Conservation (phyloP, 768 basidiomycete species). For the Boletus reticulatus region DNA sequence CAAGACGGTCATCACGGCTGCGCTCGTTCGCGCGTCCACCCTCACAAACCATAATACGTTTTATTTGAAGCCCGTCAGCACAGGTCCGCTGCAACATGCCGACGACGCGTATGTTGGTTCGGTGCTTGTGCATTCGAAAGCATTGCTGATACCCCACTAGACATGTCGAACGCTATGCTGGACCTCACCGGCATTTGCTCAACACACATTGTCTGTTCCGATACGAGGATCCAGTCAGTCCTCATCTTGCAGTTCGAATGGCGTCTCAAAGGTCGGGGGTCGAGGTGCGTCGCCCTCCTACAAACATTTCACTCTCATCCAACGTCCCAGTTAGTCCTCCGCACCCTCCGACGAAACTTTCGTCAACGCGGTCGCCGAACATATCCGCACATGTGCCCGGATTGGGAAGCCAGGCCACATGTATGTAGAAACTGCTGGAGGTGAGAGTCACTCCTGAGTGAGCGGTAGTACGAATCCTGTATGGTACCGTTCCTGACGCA, state of each 20-base stretch:
- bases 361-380: conserved; percentile 57
- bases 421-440: conserved; percentile 95
- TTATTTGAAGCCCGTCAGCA: conserved; percentile 91
- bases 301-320: neutral
- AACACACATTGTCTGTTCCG: conserved; percentile 73
- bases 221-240: conserved; percentile 88
- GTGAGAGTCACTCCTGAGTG: conserved; percentile 45
- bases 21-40: conserved; percentile 78
- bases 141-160: conserved; percentile 36
- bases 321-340: conserved; percentile 21
- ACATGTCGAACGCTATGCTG: conserved; percentile 59
- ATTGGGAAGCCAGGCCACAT: conserved; percentile 45
- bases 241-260: conserved; percentile 78
- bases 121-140: neutral
- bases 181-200: conserved; percentile 40
- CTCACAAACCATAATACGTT: conserved; percentile 48
- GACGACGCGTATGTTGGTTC: conserved; percentile 70
- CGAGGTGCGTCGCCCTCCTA: conserved; percentile 25
- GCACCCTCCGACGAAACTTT: conserved; percentile 65
- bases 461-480: neutral
- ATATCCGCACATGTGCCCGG: conserved; percentile 55
- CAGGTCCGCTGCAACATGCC: conserved; percentile 75
- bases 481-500: neutral
- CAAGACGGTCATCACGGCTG: conserved; percentile 87
- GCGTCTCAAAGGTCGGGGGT: conserved; percentile 33